Evolutionary conservation across 73 alveolate genomes (phyloP), one percentile per base, ranked within the genome.

Genomic region (Paraurostyla sp.): DNA sequence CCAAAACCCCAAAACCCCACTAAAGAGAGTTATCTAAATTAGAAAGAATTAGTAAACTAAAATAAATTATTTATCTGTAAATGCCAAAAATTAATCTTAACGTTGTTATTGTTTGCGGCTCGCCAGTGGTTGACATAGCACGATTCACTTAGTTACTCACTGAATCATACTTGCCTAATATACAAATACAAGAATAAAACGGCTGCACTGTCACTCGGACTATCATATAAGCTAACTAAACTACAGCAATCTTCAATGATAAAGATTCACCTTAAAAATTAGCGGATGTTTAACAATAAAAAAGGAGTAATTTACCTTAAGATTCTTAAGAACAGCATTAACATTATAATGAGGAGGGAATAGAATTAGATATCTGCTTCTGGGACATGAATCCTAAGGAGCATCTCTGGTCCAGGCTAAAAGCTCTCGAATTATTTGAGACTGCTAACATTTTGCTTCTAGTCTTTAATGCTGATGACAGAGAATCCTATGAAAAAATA

Each of bases 331-430:
- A n/a, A n/a, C n/a, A n/a, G n/a, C n/a, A n/a, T n/a, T n/a, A n/a
- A n/a, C n/a, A n/a, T n/a, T n/a, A n/a, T n/a, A n/a, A n/a, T n/a
- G n/a, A n/a, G n/a, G n/a, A n/a, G n/a, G n/a, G n/a, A n/a, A n/a
- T n/a, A n/a, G 84, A 69, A 36, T 38, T 69, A 69, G 84, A 69
- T 41, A 41, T 69, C 2, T 41, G 62, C 23, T 69, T 69, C 23
- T 69, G 84, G 84, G 84, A 69, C 25, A 41, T 69, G 62, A 69
- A 69, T 38, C 84, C 84, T 42, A 69, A 69, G 23, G 84, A 69
- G 23, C 58, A 69, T 40, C 84, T 69, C 9, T 69, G 84, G 84
- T 69, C 84, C 40, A 38, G 84, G n/a, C 35, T 69, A 18, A 69
- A 69, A 69, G 25, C 84, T 4, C 13, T 69, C 11, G 58, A 69